Evolutionary conservation across 805 yeast genomes (phyloP), one percentile per base, ranked within the genome.

Genomic region (Yamadazyma takamatsuzukensis): DNA sequence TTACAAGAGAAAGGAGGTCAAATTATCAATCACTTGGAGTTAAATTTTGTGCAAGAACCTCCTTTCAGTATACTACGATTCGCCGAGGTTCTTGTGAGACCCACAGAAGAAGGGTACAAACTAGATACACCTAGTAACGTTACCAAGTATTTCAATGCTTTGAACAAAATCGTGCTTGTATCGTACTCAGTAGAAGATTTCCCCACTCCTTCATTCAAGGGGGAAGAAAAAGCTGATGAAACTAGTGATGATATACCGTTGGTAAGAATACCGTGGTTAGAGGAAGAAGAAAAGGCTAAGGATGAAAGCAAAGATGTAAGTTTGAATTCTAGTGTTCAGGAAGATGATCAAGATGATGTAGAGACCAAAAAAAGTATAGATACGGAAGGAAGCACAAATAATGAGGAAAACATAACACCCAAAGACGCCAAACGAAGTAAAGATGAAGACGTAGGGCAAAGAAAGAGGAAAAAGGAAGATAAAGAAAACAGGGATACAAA

Each of bases 11-110:
- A 24, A 8, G 16, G 30, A 25, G 29, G 34, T 10, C 36, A 34
- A n/a, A 39, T 80, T 67, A 63, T 32, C 45, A 54, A 26, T 50
- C 68, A 25, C 65, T 62, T 45, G 12, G 27, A 36, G 2, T 27
- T 14, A 6, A 37, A 32, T 53, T 69, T 44, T 51, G 45, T 33
- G 14, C 19, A 32, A 5, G 8, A 25, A 21, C 68, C 60, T 6
- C 81, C 80, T 2, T 75, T 74, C 44, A 74, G 78, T 0, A 57
- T 73, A 2, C 40, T 61, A 9, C 43, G 80, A 33, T 45, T 75
- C 1, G 62, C 74, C 13, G 80, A 76, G 44, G 32, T 75, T 8
- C 41, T 74, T 5, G 34, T 49, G n/a, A 59, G 61, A 29, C 78
- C 80, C 3, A 24, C 27, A 6, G 18, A 21, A 6, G 56, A 61